Conservation (phyloP, 2,329 filamentous ascomycete species). For the Xylariaceae sp. region DNA sequence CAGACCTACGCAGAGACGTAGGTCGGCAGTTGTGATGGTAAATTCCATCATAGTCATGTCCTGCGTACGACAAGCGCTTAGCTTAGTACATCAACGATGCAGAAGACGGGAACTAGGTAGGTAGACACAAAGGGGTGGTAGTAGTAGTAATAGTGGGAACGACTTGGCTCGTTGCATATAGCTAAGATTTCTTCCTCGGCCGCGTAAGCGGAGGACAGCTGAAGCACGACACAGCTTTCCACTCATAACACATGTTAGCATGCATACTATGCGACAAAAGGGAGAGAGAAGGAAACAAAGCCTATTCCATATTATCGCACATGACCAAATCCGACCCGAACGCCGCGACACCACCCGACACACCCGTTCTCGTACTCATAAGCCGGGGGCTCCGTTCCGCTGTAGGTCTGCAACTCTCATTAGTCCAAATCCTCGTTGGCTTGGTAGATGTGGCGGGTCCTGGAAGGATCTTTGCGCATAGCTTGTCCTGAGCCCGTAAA, state of each 20-base stretch:
- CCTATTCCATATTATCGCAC: constrained; percentile 22
- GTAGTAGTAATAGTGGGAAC: constrained; percentile 2
- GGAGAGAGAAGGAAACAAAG: constrained; percentile 32
- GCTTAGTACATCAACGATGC: constrained; percentile 15
- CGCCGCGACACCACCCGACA: constrained; percentile 11
- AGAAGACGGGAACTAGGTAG: background rate
- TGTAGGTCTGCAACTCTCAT: constrained; percentile 31
- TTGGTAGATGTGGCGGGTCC: constrained; percentile 81
- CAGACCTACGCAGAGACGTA: background rate
- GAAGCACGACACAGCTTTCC: constrained; percentile 16
- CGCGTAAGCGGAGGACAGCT: constrained; percentile 2
- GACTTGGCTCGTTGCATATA: constrained; percentile 14
- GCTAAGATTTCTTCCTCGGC: constrained; percentile 6
- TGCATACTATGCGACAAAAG: constrained; percentile 28
- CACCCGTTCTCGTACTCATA: constrained; percentile 12
- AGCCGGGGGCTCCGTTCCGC: constrained; percentile 14
- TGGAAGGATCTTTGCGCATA: constrained; percentile 86
- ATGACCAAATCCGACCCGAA: constrained; percentile 20
- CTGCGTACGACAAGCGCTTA: constrained; percentile 16
- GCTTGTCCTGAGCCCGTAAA: constrained; percentile 92
- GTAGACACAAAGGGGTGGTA: constrained; percentile 1
- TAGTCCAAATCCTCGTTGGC: constrained; percentile 68
- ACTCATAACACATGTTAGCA: constrained; percentile 31
- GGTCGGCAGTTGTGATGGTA: background rate
- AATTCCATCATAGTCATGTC: constrained; percentile 2